Conservation (phyloP, 352 stramenopile species). For the Phytopythium aichiense region DNA sequence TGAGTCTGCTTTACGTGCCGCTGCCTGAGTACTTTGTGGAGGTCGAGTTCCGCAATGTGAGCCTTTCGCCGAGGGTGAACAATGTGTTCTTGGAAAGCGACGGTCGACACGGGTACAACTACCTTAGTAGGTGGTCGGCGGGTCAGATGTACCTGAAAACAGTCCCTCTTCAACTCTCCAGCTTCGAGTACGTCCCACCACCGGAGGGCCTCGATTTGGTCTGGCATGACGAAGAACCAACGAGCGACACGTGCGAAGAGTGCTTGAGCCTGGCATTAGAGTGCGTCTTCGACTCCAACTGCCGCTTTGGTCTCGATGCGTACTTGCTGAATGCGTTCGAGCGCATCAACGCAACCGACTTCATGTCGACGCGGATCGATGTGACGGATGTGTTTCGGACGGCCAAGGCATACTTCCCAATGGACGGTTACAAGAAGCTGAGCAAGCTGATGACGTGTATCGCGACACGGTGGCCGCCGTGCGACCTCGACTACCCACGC, state of each 20-base stretch:
- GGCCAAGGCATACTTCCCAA: constrained; percentile 25
- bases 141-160: constrained; percentile 15
- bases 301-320: constrained; percentile 27
- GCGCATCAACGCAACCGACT: constrained; percentile 8
- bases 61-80: constrained; percentile 16
- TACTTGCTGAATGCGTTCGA: constrained; percentile 22
- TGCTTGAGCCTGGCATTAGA: background rate
- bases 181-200: constrained; percentile 38
- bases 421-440: constrained; percentile 20
- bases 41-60: constrained; percentile 31
- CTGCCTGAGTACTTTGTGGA: constrained; percentile 23
- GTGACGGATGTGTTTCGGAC: constrained; percentile 12
- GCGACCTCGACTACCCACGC: constrained; percentile 17
- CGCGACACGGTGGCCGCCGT: constrained; percentile 9
- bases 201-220: constrained; percentile 25
- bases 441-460: constrained; percentile 28
- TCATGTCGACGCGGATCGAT: background rate
- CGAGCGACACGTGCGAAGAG: constrained; percentile 8
- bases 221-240: constrained; percentile 20
- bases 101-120: background rate
- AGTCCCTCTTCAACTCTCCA: constrained; percentile 25
- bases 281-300: constrained; percentile 31
- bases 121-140: constrained; percentile 8
- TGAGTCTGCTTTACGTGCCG: constrained; percentile 15
- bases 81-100: constrained; percentile 3